Base-by-base conservation (phyloP, 768 basidiomycete species). In the Mycena filopes region DNA sequence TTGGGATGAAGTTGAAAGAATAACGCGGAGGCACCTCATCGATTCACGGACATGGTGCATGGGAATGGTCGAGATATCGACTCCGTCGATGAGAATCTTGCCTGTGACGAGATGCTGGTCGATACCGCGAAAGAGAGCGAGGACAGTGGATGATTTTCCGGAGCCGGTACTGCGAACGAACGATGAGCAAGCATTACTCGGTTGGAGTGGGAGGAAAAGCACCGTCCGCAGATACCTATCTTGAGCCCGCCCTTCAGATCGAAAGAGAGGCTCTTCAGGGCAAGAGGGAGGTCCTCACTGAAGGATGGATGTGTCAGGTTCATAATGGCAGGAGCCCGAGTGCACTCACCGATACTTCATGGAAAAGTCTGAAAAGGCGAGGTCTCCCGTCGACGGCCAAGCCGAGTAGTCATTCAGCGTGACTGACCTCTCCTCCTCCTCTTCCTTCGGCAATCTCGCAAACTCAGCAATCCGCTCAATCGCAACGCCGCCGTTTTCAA, bases 71-170 rank as follows among this genome's bases (percentile, higher is more conserved):
- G 65, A 55, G 31, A 61, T 61, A 48, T 66, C 65, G 16, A 66
- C 48, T 10, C 59, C 65, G 20, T 66, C 65, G 21, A 66, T 61
- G 33, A 31, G 8, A 29, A 66, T 66, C 20, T 43, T 66, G 31
- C 65, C 65, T 1, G 65, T 55, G 31, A 66, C 65, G 20, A 66
- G 65, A 31, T 66, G 59, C 41, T 66, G 65, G 18, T 66, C 65
- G 21, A 66, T 61, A 13, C 65, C 65, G 15, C 65, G 58, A 54
- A 66, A 66, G 5, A 66, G 40, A 12, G 59, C 43, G 36, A 66
- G 65, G 4, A 66, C 65, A 10, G 59, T 66, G 5, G 54, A 56
- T 11, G 65, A 66, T 33, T 66, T 66, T 20, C 65, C 65, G 28
- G 65, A 66, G 33, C 65, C 65, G 47, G 65, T 66, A 41, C 65